phyloP scores from a whole-genome alignment of 768 basidiomycete genomes.

The Gymnopilus dilepis region DNA sequence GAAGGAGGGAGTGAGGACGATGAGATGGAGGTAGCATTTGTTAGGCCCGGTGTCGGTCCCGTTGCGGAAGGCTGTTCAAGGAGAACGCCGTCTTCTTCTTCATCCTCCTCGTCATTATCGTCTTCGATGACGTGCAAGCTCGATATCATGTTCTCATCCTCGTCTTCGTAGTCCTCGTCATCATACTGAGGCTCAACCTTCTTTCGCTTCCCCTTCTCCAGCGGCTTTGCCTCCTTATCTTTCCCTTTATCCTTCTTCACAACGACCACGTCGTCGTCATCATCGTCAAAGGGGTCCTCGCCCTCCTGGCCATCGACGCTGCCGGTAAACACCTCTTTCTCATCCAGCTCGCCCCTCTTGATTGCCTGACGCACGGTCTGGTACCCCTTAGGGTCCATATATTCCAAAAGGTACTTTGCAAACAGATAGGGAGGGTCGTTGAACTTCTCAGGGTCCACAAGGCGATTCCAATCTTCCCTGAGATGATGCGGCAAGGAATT shows the following conservation, averaged over 20 bases:
- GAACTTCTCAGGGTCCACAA: conserved; percentile 33
- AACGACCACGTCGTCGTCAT: conserved; percentile 23
- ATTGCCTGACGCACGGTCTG: not conserved
- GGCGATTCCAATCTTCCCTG: conserved; percentile 16
- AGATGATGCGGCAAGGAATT: not conserved
- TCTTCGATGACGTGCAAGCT: conserved; percentile 15
- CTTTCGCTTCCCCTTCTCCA: conserved; percentile 12
- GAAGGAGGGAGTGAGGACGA: conserved; percentile 24
- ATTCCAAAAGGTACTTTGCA: conserved; percentile 33
- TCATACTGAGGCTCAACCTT: conserved; percentile 1
- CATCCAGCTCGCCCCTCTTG: conserved; percentile 22
- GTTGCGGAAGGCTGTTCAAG: conserved; percentile 9
- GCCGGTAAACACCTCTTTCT: conserved; percentile 24
- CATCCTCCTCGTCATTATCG: conserved; percentile 12
- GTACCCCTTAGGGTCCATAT: conserved; percentile 27
- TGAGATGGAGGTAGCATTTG: conserved; percentile 9
- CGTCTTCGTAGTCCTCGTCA: conserved; percentile 7
- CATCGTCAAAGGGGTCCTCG: conserved; percentile 28
- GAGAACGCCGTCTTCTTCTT: conserved; percentile 2
- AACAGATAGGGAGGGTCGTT: conserved; percentile 37
- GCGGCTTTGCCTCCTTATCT: conserved; percentile 7
- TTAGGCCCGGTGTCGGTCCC: conserved; percentile 28
- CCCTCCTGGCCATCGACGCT: conserved; percentile 7
- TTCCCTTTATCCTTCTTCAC: conserved; percentile 7
- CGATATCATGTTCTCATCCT: conserved; percentile 14